Evolutionary conservation across 495 filamentous ascomycete genomes (phyloP), one percentile per base, ranked within the genome.

Genomic region (Talaromyces proteolyticus): DNA sequence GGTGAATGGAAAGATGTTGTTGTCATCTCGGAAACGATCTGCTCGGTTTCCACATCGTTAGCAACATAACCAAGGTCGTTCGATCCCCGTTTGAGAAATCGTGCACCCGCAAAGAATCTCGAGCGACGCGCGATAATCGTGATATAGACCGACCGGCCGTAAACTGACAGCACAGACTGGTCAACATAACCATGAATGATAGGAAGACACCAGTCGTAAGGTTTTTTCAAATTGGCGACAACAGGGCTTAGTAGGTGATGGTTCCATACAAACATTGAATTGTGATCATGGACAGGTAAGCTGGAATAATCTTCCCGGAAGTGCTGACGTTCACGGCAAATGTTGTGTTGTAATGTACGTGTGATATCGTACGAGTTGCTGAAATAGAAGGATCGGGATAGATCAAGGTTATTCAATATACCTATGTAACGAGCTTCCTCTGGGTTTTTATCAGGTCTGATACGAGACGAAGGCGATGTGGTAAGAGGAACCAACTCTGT

Each of bases 11-110:
- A 97, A 0, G 93, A 96, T 2, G 93, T 97, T 2, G 90, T 96
- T 25, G 88, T 69, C 59, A 88, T 84, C 62, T 98, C 94, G 11
- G 91, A 91, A 8, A 97, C 91, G 54, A 98, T 96, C 63, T 98
- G 93, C 67, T 98, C 93, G 4, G 94, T 96, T 68, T 98, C 94
- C n/a, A 98, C 93, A 66, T 98, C 93, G 60, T 98, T 98, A 34
- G 93, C 93, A 45, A 98, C 93, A 66, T 95, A 95, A 18, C 93
- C 93, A 49, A 95, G 58, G 65, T 98, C 94, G 58, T 98, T 98
- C 38, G 91, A 86, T 38, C 93, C 93, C 49, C 93, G 81, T 67
- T 98, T 98, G 45, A 98, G 67, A 55, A 96, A 98, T 3, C 93
- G 78, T 20, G 93, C 93, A 38, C 93, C 93, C 1, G 93, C 93